Evolutionary conservation across 345 rosid species (phyloP), one percentile per base, ranked within the genome.

Genomic region (Cardamine resedifolia): DNA sequence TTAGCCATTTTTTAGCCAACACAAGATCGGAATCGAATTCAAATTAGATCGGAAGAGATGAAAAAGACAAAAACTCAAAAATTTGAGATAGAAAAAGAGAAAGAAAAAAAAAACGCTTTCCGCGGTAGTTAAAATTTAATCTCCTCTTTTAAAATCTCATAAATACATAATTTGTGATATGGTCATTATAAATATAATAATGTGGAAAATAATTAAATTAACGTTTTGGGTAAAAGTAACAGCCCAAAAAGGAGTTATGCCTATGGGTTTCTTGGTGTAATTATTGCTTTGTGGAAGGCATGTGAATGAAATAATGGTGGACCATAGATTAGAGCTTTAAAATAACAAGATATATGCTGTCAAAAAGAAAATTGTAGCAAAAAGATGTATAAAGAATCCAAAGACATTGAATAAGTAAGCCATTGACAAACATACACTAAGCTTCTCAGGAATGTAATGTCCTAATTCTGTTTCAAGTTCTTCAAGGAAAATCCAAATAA

Each of bases 291-390:
- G 45, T 74, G 78, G 24, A 7, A 30, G 16, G 62, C 78, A 67
- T 74, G 78, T 59, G 78, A 67, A 74, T 50, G 68, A 67, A 67
- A 67, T 74, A 67, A 74, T 66, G 73, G 58, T 74, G 68, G 73
- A 36, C 23, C 78, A 67, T 51, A 49, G 66, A 67, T 58, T 15
- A 49, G 15, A 74, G 31, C 73, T 66, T 45, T 58, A 21, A 7
- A 12, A 59, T 38, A 38, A 59, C 6, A 36, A 19, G 11, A 18
- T 30, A 28, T 64, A 30, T 73, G 60, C 49, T 60, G 68, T 38
- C 51, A 23, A 51, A 50, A 71, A 39, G 47, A 24, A 70, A 45
- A 19, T 10, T 34, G 3, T 20, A 23, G 52, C 9, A 20, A 9
- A 49, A 55, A 39, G 26, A 45, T 34, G 45, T 21, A 62, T 39